Percentiles rank a stretch among this genome's conserved stretches.
These are phyloP conservation scores for Thraustochytrium striatum DNA, from an alignment of 352 stramenopile genomes.

Conservation along the genomic window DNA sequence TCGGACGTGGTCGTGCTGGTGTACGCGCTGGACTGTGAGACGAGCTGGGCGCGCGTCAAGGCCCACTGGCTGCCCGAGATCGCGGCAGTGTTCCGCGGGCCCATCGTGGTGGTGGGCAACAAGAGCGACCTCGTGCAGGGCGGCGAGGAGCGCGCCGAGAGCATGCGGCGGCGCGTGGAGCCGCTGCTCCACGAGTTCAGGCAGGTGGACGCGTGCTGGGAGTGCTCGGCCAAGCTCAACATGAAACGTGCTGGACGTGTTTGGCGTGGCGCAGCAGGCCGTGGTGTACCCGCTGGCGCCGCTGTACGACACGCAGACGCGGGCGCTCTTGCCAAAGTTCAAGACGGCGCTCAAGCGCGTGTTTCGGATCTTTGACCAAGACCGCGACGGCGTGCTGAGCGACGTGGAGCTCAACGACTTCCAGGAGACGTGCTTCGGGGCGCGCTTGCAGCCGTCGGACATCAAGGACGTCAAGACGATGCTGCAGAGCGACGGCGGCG, in stretches of 20 bases:
- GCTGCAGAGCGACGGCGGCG: conserved; percentile 8
- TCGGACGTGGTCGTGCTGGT: conserved; percentile 77
- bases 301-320: conserved; percentile 76
- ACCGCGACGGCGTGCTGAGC: conserved; percentile 71
- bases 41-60: conserved; percentile 14
- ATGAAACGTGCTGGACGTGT: conserved; percentile 76
- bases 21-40: conserved; percentile 62
- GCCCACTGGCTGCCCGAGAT: conserved; percentile 72
- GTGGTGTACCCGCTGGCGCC: conserved; percentile 78
- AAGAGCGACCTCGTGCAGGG: conserved; percentile 71
- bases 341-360: conserved; percentile 75
- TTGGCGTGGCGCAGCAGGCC: conserved; percentile 77
- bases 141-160: conserved; percentile 56
- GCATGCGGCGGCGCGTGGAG: conserved; percentile 16
- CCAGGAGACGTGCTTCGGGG: conserved; percentile 75
- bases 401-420: conserved; percentile 79
- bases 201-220: conserved; percentile 59
- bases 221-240: conserved; percentile 79
- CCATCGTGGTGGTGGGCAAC: conserved; percentile 77
- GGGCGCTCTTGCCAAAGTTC: conserved; percentile 73
- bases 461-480: conserved; percentile 68
- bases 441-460: conserved; percentile 68
- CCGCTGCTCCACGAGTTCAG: conserved; percentile 64
- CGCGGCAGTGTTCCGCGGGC: conserved; percentile 68
- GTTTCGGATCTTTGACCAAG: conserved; percentile 74